A percentile compares a stretch with the other conserved stretches of the same genome.
Conservation (phyloP, 768 basidiomycete genomes). For the Cyclocybe cylindracea region DNA sequence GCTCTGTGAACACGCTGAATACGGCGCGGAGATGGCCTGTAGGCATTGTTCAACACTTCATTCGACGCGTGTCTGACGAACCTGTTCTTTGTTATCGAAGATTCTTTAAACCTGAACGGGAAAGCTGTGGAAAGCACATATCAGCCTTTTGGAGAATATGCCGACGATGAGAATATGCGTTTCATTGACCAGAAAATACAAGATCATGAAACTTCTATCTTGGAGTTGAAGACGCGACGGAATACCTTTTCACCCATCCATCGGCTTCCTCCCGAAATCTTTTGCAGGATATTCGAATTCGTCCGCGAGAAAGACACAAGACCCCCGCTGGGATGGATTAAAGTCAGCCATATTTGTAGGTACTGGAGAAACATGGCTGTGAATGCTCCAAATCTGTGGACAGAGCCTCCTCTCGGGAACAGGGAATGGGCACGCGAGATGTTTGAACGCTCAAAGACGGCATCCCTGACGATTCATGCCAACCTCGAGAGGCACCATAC, state of each 20-base stretch:
- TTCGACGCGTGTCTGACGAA: no score
- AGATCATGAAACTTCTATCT: slow-evolving; percentile 32
- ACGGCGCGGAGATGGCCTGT: no score
- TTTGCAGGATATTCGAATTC: slow-evolving; percentile 38
- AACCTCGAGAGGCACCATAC: slow-evolving; percentile 24
- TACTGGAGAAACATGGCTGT: slow-evolving; percentile 48
- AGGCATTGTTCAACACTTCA: no score
- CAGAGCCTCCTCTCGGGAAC: slow-evolving; percentile 30
- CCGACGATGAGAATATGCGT: slow-evolving; percentile 20
- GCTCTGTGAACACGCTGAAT: no score
- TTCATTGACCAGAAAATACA: slow-evolving; percentile 39
- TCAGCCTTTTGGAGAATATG: slow-evolving; percentile 8
- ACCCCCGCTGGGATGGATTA: slow-evolving; percentile 32
- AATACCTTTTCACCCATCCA: slow-evolving; percentile 39
- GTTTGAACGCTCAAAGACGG: slow-evolving; percentile 44
- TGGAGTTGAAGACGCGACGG: slow-evolving; percentile 32
- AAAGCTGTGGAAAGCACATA: background rate
- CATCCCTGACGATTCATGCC: slow-evolving; percentile 30
- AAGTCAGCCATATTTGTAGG: slow-evolving; percentile 38
- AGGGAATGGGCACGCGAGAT: slow-evolving; percentile 42
- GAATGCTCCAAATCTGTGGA: slow-evolving; percentile 42
- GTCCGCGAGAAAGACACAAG: slow-evolving; percentile 13
- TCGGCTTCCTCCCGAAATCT: slow-evolving; percentile 42
- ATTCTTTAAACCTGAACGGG: background rate
- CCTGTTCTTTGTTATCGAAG: background rate